These are phyloP conservation scores for Globisporangium camurandrum DNA, from an alignment of 352 stramenopile species.

Conservation along the genomic window DNA sequence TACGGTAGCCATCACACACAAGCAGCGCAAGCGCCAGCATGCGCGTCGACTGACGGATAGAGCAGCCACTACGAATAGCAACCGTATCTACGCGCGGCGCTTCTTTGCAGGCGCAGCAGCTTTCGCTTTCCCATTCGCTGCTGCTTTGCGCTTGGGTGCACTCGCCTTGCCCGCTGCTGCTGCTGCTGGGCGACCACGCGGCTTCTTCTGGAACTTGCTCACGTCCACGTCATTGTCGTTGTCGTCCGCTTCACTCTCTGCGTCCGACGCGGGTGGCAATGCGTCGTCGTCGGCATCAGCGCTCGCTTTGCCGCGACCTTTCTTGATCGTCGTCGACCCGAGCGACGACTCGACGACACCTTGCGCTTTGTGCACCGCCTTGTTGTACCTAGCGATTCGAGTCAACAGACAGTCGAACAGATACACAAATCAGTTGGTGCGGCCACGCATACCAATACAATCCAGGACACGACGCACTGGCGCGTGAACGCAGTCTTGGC, in stretches of 20 bases:
- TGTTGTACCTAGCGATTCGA: conserved; percentile 87
- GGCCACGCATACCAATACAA: not conserved
- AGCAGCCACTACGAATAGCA: no score
- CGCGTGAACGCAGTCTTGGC: conserved; percentile 93
- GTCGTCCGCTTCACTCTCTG: conserved; percentile 58
- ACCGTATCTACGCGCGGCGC: conserved; percentile 30
- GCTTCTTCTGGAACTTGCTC: conserved; percentile 81
- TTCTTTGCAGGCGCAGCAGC: conserved; percentile 51
- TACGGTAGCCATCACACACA: no score
- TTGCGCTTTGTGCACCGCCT: conserved; percentile 90
- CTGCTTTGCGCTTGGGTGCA: conserved; percentile 47
- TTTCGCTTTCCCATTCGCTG: conserved; percentile 29
- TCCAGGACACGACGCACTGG: conserved; percentile 28
- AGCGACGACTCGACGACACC: conserved; percentile 86
- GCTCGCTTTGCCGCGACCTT: conserved; percentile 47
- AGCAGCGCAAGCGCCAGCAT: no score
- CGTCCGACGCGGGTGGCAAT: conserved; percentile 48
- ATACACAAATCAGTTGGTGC: not conserved
- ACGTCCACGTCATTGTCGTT: conserved; percentile 51
- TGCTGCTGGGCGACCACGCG: conserved; percentile 20
- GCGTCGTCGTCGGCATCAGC: conserved; percentile 39
- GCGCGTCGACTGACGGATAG: no score
- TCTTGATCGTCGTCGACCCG: conserved; percentile 63
- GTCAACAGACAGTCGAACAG: conserved; percentile 2
- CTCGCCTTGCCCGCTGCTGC: conserved; percentile 3